These are phyloP conservation scores for Oryza brachyantha DNA, from an alignment of 176 grass and related monocot species.

Conservation along the genomic window DNA sequence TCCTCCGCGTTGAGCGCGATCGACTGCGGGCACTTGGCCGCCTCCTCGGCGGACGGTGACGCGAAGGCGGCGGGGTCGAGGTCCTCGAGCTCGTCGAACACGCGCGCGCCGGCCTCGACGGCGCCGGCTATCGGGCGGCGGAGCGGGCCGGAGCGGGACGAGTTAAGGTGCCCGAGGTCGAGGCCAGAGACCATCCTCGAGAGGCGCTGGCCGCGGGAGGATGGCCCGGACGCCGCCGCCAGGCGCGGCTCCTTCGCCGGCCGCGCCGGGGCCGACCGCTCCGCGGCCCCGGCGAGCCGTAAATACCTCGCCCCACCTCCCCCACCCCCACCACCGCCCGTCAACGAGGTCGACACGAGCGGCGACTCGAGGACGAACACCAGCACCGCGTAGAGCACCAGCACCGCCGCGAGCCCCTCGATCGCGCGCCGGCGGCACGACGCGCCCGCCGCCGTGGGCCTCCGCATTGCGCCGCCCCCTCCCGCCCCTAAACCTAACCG, in stretches of 20 bases:
- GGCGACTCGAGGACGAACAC: conserved; percentile 46
- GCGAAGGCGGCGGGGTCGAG: not conserved
- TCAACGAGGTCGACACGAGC: conserved; percentile 5
- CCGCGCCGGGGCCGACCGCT: conserved; percentile 7
- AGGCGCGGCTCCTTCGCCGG: conserved; percentile 21
- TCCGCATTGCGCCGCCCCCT: conserved; percentile 8
- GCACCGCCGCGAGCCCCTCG: conserved; percentile 25
- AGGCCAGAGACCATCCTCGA: conserved; percentile 14
- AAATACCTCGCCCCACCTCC: not conserved
- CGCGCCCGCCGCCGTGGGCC: conserved; percentile 3
- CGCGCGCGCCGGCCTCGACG: conserved; percentile 20
- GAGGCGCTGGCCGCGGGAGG: not conserved
- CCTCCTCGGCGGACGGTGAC: not conserved
- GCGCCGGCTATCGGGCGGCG: conserved; percentile 24
- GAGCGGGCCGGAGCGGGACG: conserved; percentile 22
- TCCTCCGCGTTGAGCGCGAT: conserved; percentile 34
- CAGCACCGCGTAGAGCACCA: conserved; percentile 42
- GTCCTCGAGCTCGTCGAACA: conserved; percentile 29
- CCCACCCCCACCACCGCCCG: not conserved
- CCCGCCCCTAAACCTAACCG: not conserved
- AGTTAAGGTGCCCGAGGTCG: conserved; percentile 39
- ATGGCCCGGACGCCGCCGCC: not conserved
- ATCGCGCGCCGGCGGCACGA: conserved; percentile 31
- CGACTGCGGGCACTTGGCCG: conserved; percentile 45
- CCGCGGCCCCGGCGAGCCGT: conserved; percentile 6